Conservation (phyloP, 2,329 filamentous ascomycete species). For the Ophiostoma novo-ulmi region DNA sequence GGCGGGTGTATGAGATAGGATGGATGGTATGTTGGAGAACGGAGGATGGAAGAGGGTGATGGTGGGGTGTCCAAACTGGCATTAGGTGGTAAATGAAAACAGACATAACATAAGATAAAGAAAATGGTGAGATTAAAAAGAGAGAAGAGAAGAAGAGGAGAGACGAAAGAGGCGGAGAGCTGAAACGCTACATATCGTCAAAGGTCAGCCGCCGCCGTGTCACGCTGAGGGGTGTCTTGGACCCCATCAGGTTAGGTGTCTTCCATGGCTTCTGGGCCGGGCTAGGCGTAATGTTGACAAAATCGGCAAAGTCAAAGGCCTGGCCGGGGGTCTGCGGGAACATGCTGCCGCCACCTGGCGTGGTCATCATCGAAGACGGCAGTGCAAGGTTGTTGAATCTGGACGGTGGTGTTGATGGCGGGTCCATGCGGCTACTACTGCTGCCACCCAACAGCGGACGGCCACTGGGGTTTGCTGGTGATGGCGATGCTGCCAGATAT, state of each 20-base stretch:
- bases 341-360: slow-evolving; percentile 64
- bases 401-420: slow-evolving; percentile 70
- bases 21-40: not conserved
- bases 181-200: slow-evolving; percentile 49
- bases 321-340: slow-evolving; percentile 75
- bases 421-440: slow-evolving; percentile 50
- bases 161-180: not conserved
- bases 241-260: slow-evolving; percentile 56
- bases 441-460: slow-evolving; percentile 30
- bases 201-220: slow-evolving; percentile 76
- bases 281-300: slow-evolving; percentile 94
- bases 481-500: slow-evolving; percentile 87
- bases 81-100: slow-evolving; percentile 21
- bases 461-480: slow-evolving; percentile 61
- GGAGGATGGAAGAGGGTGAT: not conserved
- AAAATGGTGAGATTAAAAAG: not conserved
- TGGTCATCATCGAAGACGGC: slow-evolving; percentile 85
- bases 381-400: slow-evolving; percentile 62
- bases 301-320: slow-evolving; percentile 88
- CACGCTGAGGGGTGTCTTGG: slow-evolving; percentile 57
- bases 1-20: not conserved
- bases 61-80: slow-evolving; percentile 26
- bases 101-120: slow-evolving; percentile 13
- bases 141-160: not conserved
- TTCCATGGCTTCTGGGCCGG: slow-evolving; percentile 88